These are phyloP conservation scores for Fusarium lateritium DNA, from an alignment of 2,329 filamentous ascomycete species.

Conservation along the genomic window DNA sequence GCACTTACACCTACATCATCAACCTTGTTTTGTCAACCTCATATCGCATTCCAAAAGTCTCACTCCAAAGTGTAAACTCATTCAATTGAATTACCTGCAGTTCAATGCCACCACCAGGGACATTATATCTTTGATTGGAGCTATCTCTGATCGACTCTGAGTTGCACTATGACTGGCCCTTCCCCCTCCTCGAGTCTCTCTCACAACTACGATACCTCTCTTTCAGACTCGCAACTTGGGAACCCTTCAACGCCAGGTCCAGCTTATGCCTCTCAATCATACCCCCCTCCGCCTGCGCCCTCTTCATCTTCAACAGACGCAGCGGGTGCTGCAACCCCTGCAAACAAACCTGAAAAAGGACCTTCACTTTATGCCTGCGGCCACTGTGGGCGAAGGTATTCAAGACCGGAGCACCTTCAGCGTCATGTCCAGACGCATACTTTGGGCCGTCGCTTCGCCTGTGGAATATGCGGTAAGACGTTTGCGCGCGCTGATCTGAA, in stretches of 20 bases:
- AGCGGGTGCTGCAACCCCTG: background rate
- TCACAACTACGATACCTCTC: slow-evolving; percentile 52
- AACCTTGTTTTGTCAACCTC: background rate
- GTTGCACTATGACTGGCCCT: slow-evolving; percentile 51
- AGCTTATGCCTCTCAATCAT: slow-evolving; percentile 32
- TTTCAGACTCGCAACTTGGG: slow-evolving; percentile 35
- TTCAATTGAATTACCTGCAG: background rate
- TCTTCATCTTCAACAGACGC: slow-evolving; percentile 21
- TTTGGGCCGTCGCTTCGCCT: slow-evolving; percentile 64
- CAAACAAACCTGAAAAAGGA: slow-evolving; percentile 45
- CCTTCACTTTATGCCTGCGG: slow-evolving; percentile 64
- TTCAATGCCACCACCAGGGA: slow-evolving; percentile 7
- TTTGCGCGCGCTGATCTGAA: slow-evolving; percentile 69
- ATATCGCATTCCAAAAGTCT: background rate
- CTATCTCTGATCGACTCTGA: slow-evolving; percentile 18
- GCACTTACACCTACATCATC: background rate
- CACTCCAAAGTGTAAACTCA: background rate
- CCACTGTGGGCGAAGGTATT: slow-evolving; percentile 66
- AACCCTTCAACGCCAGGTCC: slow-evolving; percentile 22
- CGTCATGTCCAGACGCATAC: slow-evolving; percentile 67
- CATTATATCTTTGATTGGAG: slow-evolving; percentile 45
- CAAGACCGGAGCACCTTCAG: slow-evolving; percentile 68
- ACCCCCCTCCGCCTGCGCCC: slow-evolving; percentile 31
- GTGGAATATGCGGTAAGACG: slow-evolving; percentile 66
- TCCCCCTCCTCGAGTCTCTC: slow-evolving; percentile 49